Evolutionary conservation across 192 early-diverging fungal species (phyloP), one percentile per base, ranked within the genome.

Genomic region (Backusella psychrophila): DNA sequence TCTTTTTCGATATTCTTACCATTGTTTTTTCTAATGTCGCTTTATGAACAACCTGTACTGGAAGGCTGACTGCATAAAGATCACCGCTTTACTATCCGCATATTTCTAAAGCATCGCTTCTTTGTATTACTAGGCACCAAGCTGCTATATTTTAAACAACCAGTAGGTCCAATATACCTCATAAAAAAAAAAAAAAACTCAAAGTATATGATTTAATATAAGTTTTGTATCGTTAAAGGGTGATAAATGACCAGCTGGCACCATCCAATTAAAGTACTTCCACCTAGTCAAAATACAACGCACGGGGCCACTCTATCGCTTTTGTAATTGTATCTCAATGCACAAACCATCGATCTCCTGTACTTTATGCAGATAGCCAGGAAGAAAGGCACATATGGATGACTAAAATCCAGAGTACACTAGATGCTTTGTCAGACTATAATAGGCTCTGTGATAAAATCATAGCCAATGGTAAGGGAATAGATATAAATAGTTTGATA

Each of bases 321-420:
- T 56, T 56, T 56, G 23, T 21, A 56, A 56, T 56, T 56, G 6
- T 1, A 56, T 56, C 53, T 26, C 6, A 56, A 21, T 56, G 21
- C n/a, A 56, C 53, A 56, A 56, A 21, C 21, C 8, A 56, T 21
- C 21, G 8, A 21, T 56, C 53, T 56, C 53, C 19, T 56, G 7
- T 56, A 21, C n/a, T 56, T 56, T 56, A 56, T 56, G 53, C 53
- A 56, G 53, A 56, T 56, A 26, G 53, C n/a, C 53, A 56, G n/a
- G 53, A 56, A 56, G 53, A 21, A 56, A 56, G 53, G 53, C 53
- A 11, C 21, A 26, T n/a, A 8, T 56, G 19, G 53, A 56, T 56
- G 8, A 56, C 21, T 26, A 11, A n/a, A 56, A 56, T 56, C 9
- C 53, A 56, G n/a, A 56, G n/a, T 3, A 23, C 21, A 21, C 11